Evolutionary conservation across 1,139 yeast genomes (phyloP), one percentile per base, ranked within the genome.

Genomic region (Nadsonia commutata): DNA sequence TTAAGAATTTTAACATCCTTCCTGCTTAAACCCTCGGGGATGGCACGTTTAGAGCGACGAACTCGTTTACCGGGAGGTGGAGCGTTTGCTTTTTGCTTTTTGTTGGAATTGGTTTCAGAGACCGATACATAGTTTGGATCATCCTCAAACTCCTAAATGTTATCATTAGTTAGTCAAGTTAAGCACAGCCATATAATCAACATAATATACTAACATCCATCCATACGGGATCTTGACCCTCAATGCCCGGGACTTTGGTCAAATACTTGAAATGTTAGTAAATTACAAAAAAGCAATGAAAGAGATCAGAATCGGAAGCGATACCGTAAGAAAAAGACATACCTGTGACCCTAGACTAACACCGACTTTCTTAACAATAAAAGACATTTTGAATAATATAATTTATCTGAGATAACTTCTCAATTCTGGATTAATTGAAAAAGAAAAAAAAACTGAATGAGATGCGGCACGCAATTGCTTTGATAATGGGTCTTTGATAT

Each of bases 1-100:
- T 68, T 66, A 49, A 81, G 59, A 2, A 79, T 60, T 44, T 66
- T 64, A 45, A 67, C 62, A 52, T 81, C 90, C 37, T 71, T 57
- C 11, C 57, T 55, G 0, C 81, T 75, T 16, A 80, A 64, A 22
- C 75, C 74, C 9, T 62, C 64, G 1, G 90, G 86, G 11, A 76
- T 51, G 41, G 56, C 61, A 31, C 62, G 59, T 47, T 59, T 56
- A 11, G 9, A 16, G 9, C n/a, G 9, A 11, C 13, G 5, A 5
- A 27, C 33, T 6, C 33, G 33, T 27, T 4, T 27, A 4, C 16
- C 5, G 13, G 33, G 4, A 13, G 33, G 5, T 9, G 8, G 33
- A 27, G 5, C 4, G 16, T 9, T 27, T 27, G 5, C 33, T 7
- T 27, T 27, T 4, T 5, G 5, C 16, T 27, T 27, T 13, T 8